Percentiles rank a stretch among this genome's conserved stretches.
phyloP scores from a whole-genome alignment of 768 basidiomycete genomes.

The Mycena maculata region DNA sequence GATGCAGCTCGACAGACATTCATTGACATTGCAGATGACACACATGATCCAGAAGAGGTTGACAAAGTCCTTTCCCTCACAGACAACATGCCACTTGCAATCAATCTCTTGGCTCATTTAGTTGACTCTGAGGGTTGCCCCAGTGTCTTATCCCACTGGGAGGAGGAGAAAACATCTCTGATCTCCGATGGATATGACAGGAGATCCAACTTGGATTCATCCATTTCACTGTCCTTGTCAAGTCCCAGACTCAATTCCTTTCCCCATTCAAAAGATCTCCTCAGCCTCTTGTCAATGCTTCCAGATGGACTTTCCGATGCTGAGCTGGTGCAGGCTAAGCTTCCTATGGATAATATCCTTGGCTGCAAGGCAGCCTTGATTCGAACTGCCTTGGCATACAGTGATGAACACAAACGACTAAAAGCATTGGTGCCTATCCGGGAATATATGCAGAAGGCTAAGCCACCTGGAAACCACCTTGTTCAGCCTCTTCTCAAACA shows the following conservation, averaged over 20 bases:
- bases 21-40: slow-evolving; percentile 11
- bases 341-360: neutral
- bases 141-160: too few species aligned
- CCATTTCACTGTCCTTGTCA: slow-evolving; percentile 1
- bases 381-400: slow-evolving; percentile 14
- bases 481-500: neutral
- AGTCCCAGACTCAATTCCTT: slow-evolving; percentile 1
- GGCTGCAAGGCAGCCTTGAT: slow-evolving; percentile 2
- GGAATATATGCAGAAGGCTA: too few species aligned
- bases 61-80: neutral
- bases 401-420: neutral
- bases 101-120: neutral
- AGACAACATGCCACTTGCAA: neutral
- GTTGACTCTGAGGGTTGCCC: neutral
- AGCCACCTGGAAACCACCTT: neutral
- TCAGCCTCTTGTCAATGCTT: slow-evolving; percentile 13
- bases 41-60: neutral
- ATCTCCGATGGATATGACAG: neutral
- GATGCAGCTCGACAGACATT: slow-evolving; percentile 3
- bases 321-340: slow-evolving; percentile 2
- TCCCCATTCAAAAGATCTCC: neutral
- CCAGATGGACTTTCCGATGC: slow-evolving; percentile 17
- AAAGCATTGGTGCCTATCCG: too few species aligned
- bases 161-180: too few species aligned
- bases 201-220: slow-evolving; percentile 5